Conservation (phyloP, 345 rosid genomes). For the Eucalyptus cloeziana region DNA sequence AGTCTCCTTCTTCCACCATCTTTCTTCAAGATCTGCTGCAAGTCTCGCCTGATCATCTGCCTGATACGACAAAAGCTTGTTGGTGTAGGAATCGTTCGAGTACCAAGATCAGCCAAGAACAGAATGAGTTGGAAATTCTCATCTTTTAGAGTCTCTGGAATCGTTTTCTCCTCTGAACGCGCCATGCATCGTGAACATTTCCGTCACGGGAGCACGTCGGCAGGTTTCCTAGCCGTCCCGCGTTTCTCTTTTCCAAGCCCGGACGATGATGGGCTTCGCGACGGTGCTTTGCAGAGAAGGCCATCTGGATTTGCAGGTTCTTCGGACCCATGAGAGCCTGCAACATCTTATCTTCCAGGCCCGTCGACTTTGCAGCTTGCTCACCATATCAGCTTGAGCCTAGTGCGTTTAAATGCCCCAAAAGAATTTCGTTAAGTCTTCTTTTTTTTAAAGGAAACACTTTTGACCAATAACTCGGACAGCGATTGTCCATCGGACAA, state of each 20-base stretch:
- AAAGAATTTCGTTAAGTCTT: not conserved
- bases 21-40: not conserved
- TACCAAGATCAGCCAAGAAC: not conserved
- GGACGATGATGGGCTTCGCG: not conserved
- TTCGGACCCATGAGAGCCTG: not conserved
- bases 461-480: not conserved
- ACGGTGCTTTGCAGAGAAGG: not conserved
- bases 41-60: not conserved
- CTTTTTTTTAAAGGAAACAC: not conserved
- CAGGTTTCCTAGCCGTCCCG: not conserved
- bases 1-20: not conserved
- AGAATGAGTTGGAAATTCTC: not conserved
- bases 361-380: not conserved
- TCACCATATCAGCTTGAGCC: not conserved
- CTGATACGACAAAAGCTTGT: not conserved
- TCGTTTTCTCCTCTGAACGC: not conserved
- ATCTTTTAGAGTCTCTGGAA: not conserved
- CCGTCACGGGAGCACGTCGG: not conserved
- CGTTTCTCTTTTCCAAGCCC: not conserved
- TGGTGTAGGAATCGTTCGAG: not conserved
- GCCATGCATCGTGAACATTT: not conserved
- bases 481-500: not conserved
- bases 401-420: not conserved
- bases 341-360: not conserved
- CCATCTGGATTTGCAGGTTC: not conserved